Evolutionary conservation across 805 yeast genomes (phyloP).

Genomic region (Starmerella stigmatis): DNA sequence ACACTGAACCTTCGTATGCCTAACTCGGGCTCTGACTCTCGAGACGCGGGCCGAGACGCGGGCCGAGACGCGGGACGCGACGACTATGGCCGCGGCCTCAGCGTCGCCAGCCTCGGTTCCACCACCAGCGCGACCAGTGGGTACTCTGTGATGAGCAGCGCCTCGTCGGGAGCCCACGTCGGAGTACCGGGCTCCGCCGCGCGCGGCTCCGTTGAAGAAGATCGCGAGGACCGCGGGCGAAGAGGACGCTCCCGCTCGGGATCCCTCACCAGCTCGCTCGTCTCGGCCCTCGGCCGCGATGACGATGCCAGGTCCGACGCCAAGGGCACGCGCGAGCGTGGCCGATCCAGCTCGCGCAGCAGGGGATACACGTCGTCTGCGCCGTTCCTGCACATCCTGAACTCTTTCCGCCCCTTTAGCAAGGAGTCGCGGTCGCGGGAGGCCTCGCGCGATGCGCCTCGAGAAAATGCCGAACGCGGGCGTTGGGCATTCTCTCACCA

Average conservation of each 20-base stretch:
- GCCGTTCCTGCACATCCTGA: constrained; percentile 8
- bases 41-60: not conserved
- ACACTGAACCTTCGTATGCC: not conserved
- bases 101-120: constrained; percentile 9
- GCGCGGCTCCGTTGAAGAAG: not conserved
- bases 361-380: constrained; percentile 1
- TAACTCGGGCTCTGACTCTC: not conserved
- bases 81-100: constrained; percentile 8
- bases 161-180: no score
- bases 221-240: not conserved
- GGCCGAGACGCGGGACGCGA: constrained; percentile 1
- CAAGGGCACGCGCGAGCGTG: not conserved
- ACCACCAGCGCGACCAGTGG: constrained; percentile 2
- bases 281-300: not conserved
- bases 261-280: not conserved
- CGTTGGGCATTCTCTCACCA: constrained; percentile 1
- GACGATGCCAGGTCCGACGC: no score
- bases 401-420: constrained; percentile 9
- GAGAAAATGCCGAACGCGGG: constrained; percentile 1
- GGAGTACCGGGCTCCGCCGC: not conserved
- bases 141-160: not conserved
- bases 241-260: constrained; percentile 3
- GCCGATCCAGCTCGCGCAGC: constrained; percentile 9
- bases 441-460: not conserved
- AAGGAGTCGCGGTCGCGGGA: constrained; percentile 1